phyloP scores from a whole-genome alignment of 164 flowering plant genomes.

The Piper betle region DNA sequence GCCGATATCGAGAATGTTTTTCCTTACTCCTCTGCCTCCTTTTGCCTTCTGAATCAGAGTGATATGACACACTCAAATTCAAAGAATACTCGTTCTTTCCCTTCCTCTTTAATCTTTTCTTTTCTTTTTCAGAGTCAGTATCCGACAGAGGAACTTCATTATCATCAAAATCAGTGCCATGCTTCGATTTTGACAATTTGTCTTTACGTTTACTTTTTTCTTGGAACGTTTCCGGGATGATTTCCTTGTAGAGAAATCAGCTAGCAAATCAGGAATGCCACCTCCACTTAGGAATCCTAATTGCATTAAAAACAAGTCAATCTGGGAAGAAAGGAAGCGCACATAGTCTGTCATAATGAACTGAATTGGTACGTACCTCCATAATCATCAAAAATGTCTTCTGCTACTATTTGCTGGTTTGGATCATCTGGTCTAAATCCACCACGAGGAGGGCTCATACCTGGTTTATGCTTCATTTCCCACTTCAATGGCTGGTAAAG shows the following conservation, averaged over 20 bases:
- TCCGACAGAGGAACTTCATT: constrained; percentile 13
- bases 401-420: constrained; percentile 95
- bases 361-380: constrained; percentile 43
- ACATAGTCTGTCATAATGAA: not conserved
- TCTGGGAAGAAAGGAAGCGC: not conserved
- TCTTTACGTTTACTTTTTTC: constrained; percentile 39
- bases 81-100: constrained; percentile 17
- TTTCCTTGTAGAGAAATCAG: constrained; percentile 35
- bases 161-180: constrained; percentile 11
- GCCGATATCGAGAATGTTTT: not conserved
- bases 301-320: constrained; percentile 1
- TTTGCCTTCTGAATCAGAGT: constrained; percentile 12
- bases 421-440: constrained; percentile 91
- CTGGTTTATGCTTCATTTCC: constrained; percentile 95
- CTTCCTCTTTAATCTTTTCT: constrained; percentile 17
- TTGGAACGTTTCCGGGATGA: constrained; percentile 22
- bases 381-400: constrained; percentile 95
- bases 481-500: constrained; percentile 78
- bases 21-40: not conserved
- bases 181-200: constrained; percentile 15
- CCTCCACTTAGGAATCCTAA: constrained; percentile 71
- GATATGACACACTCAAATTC: constrained; percentile 17
- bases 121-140: constrained; percentile 15
- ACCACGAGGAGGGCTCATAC: constrained; percentile 96
- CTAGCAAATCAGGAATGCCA: constrained; percentile 51